Evolutionary conservation across 2,329 filamentous ascomycete genomes (phyloP), one percentile per base, ranked within the genome.

Genomic region (Sporothrix sp.): DNA sequence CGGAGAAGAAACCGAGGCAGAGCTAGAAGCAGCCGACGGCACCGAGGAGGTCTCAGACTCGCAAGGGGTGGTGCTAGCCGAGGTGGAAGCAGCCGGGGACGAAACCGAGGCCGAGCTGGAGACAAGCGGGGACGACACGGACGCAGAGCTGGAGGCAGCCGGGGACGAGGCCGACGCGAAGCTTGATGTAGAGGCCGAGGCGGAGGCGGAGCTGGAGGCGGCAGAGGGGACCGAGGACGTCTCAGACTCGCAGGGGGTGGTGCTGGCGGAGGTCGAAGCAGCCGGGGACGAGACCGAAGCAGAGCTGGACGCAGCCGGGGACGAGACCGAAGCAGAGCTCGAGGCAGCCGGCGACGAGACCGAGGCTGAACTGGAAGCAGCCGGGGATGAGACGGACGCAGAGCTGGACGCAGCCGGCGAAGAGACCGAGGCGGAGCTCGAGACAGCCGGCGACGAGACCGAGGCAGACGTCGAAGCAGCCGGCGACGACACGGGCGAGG

Each of bases 131-230:
- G 4, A 36, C 3, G 36, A 23, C 16, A 18, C 33, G 39, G 5
- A 4, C 14, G 25, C 6, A 5, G 25, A 28, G 25, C 32, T 30
- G 11, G 16, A 7, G 13, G 35, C 16, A 4, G 39, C 6, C 7
- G 43, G 38, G 7, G 36, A 14, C 3, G 20, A 8, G 14, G 48
- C 49, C 35, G 53, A 59, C n/a, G n/a, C 32, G 20, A 27, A 28
- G 43, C 56, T 50, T 28, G 57, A 46, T 52, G 52, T 33, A 28
- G 21, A 14, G 16, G 30, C 2, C 23, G 20, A 23, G 9, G 45
- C 37, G 2, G 18, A 21, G n/a, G n/a, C n/a, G n/a, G n/a, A n/a
- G n/a, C n/a, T n/a, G 3, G 39, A 20, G 14, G 20, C 35, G 8
- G 6, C 21, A 4, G 18, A 27, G 16, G 23, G 30, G 14, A 7